phyloP scores from a whole-genome alignment of 208 protist genomes.

The Acanthamoeba culbertsoni region DNA sequence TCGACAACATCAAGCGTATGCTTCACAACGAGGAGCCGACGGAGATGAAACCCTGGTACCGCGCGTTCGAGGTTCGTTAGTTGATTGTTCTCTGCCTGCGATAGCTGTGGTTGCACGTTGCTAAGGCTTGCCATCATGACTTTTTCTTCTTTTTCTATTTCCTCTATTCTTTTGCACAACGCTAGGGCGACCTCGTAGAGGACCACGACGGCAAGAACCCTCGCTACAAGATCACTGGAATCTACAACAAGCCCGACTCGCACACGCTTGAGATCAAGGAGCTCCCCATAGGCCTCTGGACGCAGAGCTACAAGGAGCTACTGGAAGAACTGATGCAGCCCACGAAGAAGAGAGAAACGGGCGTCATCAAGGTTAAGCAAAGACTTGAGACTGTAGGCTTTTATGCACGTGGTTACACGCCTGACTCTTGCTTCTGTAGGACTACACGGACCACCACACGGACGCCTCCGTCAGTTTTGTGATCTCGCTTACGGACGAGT shows the following conservation, averaged over 20 bases:
- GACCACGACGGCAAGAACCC: conserved; percentile 55
- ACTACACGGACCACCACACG: conserved; percentile 60
- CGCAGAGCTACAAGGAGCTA: conserved; percentile 92
- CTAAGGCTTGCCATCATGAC: neutral
- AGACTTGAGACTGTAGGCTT: too few relatives aligned
- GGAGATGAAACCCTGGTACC: conserved; percentile 95
- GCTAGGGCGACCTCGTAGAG: neutral
- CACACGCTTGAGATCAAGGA: conserved; percentile 94
- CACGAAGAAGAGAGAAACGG: conserved; percentile 64
- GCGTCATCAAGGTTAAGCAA: neutral
- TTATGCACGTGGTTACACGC: too few relatives aligned
- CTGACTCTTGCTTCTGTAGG: neutral
- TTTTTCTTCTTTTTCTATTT: neutral
- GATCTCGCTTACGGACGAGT: conserved; percentile 3
- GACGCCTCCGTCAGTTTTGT: conserved; percentile 63
- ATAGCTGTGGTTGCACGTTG: neutral
- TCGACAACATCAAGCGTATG: conserved; percentile 86
- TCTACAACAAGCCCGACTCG: conserved; percentile 65
- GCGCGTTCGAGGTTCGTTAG: conserved; percentile 90
- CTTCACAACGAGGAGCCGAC: conserved; percentile 88
- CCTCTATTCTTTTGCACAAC: too few relatives aligned
- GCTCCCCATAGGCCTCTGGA: conserved; percentile 96
- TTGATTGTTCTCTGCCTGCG: neutral
- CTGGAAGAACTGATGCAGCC: conserved; percentile 90
- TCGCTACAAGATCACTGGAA: conserved; percentile 47